These are phyloP conservation scores for Candida namnaoensis DNA, from an alignment of 805 yeast species.

Conservation along the genomic window DNA sequence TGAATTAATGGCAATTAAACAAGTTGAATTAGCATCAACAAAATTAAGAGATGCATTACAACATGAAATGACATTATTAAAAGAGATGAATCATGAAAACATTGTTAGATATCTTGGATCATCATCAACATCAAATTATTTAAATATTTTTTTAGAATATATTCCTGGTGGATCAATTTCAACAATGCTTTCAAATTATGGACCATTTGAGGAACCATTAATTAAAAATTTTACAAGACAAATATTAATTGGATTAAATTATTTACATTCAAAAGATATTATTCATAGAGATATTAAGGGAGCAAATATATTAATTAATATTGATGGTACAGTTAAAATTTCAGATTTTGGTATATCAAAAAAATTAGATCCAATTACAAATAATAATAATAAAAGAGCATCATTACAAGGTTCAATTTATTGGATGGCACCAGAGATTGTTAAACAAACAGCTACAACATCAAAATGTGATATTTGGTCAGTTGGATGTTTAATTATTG, in stretches of 20 bases:
- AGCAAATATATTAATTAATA: conserved; percentile 76
- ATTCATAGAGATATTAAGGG: conserved; percentile 87
- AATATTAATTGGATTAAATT: conserved; percentile 64
- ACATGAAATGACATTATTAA: conserved; percentile 69
- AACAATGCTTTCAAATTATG: conserved; percentile 61
- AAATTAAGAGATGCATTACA: conserved; percentile 74
- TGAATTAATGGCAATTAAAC: conserved; percentile 95
- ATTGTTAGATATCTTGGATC: conserved; percentile 91
- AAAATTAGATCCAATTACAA: conserved; percentile 51
- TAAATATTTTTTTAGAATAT: conserved; percentile 76
- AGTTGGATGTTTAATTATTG: conserved; percentile 87
- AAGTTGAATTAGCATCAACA: conserved; percentile 60
- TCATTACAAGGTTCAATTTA: conserved; percentile 91
- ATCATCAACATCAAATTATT: conserved; percentile 55
- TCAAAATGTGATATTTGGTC: conserved; percentile 97
- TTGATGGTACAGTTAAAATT: conserved; percentile 73
- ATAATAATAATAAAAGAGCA: conserved; percentile 45
- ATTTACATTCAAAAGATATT: conserved; percentile 66
- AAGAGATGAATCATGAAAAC: conserved; percentile 80
- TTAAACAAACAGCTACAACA: conserved; percentile 85
- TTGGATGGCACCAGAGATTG: conserved; percentile 99
- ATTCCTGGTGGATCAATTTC: conserved; percentile 72
- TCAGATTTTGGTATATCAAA: conserved; percentile 83
- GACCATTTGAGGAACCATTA: conserved; percentile 73
- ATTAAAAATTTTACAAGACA: conserved; percentile 67